phyloP scores from a whole-genome alignment of 164 flowering plant species.

The Echeveria elegans region DNA sequence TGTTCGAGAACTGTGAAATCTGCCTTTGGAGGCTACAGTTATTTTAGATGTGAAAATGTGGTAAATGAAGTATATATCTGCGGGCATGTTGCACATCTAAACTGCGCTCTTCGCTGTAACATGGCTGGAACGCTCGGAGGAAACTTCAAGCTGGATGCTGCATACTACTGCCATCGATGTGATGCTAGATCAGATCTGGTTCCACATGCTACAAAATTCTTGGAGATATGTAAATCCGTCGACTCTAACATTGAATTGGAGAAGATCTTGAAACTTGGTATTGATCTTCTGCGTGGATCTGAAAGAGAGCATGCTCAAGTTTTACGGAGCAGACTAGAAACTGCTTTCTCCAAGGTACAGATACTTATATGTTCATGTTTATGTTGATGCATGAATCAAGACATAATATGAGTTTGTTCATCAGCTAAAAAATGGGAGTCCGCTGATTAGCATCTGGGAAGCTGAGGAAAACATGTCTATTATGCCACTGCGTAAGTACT shows the following conservation, averaged over 20 bases:
- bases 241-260: conserved; percentile 41
- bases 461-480: not conserved
- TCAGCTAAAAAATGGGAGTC: conserved; percentile 38
- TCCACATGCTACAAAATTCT: conserved; percentile 40
- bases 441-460: not conserved
- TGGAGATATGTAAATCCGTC: conserved; percentile 40
- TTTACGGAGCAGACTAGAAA: conserved; percentile 28
- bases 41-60: conserved; percentile 61
- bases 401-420: conserved; percentile 20
- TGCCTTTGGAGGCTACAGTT: conserved; percentile 35
- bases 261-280: conserved; percentile 48
- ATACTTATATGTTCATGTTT: too few relatives aligned
- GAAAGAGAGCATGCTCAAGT: conserved; percentile 31
- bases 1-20: conserved; percentile 37
- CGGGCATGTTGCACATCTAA: conserved; percentile 74
- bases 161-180: conserved; percentile 85
- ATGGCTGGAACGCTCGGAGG: conserved; percentile 83
- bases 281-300: conserved; percentile 52
- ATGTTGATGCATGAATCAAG: not conserved
- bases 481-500: not conserved
- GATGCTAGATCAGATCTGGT: conserved; percentile 63
- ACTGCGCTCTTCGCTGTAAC: conserved; percentile 65
- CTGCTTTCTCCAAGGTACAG: conserved; percentile 38
- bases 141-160: conserved; percentile 64
- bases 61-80: conserved; percentile 38